Evolutionary conservation across 1,284 basidiomycete species (phyloP), one percentile per base, ranked within the genome.

Genomic region (Kwoniella shivajii): DNA sequence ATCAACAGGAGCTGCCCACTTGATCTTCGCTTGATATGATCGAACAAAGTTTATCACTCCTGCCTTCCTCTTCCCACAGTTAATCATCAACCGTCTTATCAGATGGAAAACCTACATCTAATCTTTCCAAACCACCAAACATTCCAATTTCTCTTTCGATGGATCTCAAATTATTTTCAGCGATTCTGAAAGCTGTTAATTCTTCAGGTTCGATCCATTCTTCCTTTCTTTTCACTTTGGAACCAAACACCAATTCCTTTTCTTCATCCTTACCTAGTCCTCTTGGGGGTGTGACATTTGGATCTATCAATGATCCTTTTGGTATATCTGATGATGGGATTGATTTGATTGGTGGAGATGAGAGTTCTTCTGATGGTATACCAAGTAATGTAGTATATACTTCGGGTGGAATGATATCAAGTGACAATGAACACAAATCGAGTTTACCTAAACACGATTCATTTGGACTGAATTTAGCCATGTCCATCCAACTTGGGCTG

Each of bases 141-240:
- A 69, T 63, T 1, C 74, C 77, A 48, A 78, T 64, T 52, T 77
- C 74, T 20, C 60, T 48, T n/a, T 78, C 75, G 16, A 78, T 29
- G 37, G 55, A 55, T 33, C 48, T 58, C 18, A 78, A 56, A 47
- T 46, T 44, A 63, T 76, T 76, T 3, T 67, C 61, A 11, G 61
- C 59, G 10, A 72, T 73, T 45, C 61, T 66, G 46, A 77, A 66
- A 7, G 51, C 41, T 1, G 60, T 62, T 18, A 78, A 44, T 55
- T 78, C 77, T 56, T 74, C 76, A 31, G 72, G 70, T 57, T 78
- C 76, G 14, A 57, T 52, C 71, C 69, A 72, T 22, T 37, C 42
- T 11, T 61, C 58, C 30, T 57, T 54, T 31, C 42, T 45, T 53
- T 60, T 58, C 14, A 56, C 47, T n/a, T 57, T 59, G 31, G 50